Conservation (phyloP, 164 flowering plant genomes). For the Santalum album region DNA sequence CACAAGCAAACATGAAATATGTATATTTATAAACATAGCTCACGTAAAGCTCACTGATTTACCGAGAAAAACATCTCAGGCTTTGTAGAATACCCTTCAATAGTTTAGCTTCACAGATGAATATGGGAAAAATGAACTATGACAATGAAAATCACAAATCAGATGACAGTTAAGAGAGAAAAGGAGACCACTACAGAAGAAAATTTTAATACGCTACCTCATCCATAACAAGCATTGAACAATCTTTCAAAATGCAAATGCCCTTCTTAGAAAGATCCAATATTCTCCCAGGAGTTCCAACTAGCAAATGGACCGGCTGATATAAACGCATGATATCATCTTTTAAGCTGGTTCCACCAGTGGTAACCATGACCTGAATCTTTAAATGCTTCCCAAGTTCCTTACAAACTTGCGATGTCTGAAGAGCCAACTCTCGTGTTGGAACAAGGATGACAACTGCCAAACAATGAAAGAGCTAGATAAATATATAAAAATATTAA, state of each 20-base stretch:
- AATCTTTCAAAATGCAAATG: slow-evolving; percentile 72
- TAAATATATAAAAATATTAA: no score
- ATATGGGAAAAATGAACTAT: no score
- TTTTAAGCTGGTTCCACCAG: slow-evolving; percentile 95
- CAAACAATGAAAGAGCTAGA: slow-evolving; percentile 6
- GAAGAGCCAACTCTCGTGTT: slow-evolving; percentile 95
- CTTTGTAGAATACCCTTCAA: no score
- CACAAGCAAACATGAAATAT: no score
- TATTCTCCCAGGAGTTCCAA: slow-evolving; percentile 97
- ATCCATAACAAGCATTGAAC: slow-evolving; percentile 92
- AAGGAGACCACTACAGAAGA: background rate
- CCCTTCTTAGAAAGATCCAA: slow-evolving; percentile 93
- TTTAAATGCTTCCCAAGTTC: slow-evolving; percentile 94
- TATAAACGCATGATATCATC: slow-evolving; percentile 98
- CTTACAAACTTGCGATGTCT: slow-evolving; percentile 97
- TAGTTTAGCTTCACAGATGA: no score
- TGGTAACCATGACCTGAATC: slow-evolving; percentile 93
- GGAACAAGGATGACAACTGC: slow-evolving; percentile 92
- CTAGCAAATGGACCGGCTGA: slow-evolving; percentile 96
- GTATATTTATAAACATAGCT: no score
- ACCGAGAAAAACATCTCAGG: no score
- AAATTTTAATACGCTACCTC: slow-evolving; percentile 45
- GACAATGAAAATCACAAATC: background rate
- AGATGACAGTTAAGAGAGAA: background rate
- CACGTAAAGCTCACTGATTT: no score